Evolutionary conservation across 2,329 filamentous ascomycete genomes (phyloP).

Genomic region (Aschersonia sp.): DNA sequence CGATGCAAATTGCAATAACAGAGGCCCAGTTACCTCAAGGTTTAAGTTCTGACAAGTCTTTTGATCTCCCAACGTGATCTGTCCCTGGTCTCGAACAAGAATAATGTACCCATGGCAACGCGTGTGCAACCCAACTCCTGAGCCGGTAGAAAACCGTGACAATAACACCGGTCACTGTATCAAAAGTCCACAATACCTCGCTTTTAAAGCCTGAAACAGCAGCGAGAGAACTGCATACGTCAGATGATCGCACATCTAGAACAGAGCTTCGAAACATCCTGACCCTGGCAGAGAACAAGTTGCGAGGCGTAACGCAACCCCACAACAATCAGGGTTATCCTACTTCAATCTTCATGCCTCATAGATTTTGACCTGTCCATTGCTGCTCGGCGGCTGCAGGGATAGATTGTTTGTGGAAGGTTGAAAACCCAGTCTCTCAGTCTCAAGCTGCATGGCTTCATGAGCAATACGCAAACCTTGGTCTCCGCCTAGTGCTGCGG

Average conservation of each 20-base stretch:
- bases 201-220: too few species aligned
- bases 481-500: slow-evolving; percentile 32
- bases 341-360: slow-evolving; percentile 26
- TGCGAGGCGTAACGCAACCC: not conserved
- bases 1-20: too few species aligned
- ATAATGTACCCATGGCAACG: not conserved
- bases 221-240: too few species aligned
- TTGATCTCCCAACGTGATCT: too few species aligned
- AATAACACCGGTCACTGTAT: too few species aligned
- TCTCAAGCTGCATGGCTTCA: slow-evolving; percentile 27
- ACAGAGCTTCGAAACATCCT: too few species aligned
- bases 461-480: slow-evolving; percentile 32
- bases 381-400: slow-evolving; percentile 39
- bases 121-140: not conserved
- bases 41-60: too few species aligned
- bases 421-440: slow-evolving; percentile 39
- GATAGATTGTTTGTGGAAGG: slow-evolving; percentile 24
- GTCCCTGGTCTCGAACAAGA: not conserved
- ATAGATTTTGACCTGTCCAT: slow-evolving; percentile 41
- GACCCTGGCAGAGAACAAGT: too few species aligned
- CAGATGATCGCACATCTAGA: too few species aligned
- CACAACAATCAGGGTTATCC: not conserved
- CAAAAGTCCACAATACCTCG: too few species aligned
- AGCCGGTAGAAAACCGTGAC: not conserved
- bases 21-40: too few species aligned